Conservation (phyloP, 805 yeast genomes). For the Candida adriatica region DNA sequence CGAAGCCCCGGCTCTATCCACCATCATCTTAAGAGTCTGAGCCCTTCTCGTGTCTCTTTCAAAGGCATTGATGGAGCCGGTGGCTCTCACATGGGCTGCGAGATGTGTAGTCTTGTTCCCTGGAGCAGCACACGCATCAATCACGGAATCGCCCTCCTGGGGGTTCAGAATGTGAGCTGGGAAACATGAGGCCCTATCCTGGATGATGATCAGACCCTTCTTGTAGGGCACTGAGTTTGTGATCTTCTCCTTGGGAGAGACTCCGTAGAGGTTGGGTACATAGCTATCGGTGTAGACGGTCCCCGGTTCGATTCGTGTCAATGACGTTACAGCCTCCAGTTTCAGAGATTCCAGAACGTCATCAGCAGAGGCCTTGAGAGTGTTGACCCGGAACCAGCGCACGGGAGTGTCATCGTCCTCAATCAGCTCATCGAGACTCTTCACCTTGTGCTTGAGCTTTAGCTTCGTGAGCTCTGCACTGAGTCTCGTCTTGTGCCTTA, state of each 20-base stretch:
- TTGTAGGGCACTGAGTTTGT: constrained; percentile 64
- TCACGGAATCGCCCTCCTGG: constrained; percentile 49
- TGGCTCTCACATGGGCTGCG: constrained; percentile 53
- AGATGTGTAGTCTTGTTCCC: constrained; percentile 96
- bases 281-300: constrained; percentile 64
- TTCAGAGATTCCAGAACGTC: constrained; percentile 29
- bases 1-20: constrained; percentile 64
- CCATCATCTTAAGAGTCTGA: constrained; percentile 66
- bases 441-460: constrained; percentile 65
- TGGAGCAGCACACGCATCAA: constrained; percentile 97
- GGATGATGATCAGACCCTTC: constrained; percentile 78
- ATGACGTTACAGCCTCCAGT: constrained; percentile 39
- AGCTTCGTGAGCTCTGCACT: constrained; percentile 76
- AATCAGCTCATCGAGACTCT: constrained; percentile 43
- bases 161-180: constrained; percentile 83
- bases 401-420: constrained; percentile 64
- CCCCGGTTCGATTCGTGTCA: constrained; percentile 44
- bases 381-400: constrained; percentile 75
- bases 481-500: constrained; percentile 73
- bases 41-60: constrained; percentile 79
- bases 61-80: constrained; percentile 61
- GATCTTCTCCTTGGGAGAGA: constrained; percentile 68
- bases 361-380: constrained; percentile 39
- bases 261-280: constrained; percentile 74
- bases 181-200: constrained; percentile 94